A percentile compares a stretch with the other conserved stretches of the same genome.
Conservation (phyloP, 2,329 filamentous ascomycete genomes). For the Rhinocladiella mackenziei region DNA sequence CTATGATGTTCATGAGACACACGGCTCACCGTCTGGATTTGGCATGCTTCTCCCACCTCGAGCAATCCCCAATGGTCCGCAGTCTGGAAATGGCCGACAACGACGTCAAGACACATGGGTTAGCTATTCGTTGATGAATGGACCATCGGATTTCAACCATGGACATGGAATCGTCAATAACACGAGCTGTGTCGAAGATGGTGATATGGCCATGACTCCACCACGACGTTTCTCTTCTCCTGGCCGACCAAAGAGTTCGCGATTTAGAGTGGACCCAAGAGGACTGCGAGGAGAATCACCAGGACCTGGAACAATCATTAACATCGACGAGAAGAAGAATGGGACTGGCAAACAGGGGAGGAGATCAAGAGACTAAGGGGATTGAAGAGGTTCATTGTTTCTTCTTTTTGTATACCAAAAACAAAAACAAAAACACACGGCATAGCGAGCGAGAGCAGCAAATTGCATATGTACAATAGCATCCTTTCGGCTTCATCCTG, state of each 20-base stretch:
- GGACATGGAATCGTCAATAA: background rate
- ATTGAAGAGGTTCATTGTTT: background rate
- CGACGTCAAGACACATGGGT: slow-evolving; percentile 1
- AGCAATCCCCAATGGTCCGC: background rate
- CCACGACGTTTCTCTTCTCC: slow-evolving; percentile 11
- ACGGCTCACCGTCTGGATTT: slow-evolving; percentile 9
- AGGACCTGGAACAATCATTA: slow-evolving; percentile 24
- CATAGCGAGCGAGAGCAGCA: no score
- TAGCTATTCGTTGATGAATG: background rate
- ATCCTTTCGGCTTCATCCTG: no score
- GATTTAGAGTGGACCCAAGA: slow-evolving; percentile 20
- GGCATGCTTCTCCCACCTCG: slow-evolving; percentile 11
- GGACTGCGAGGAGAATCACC: slow-evolving; percentile 21
- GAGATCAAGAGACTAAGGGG: background rate
- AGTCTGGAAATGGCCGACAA: background rate
- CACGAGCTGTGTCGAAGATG: slow-evolving; percentile 3
- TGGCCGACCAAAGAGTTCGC: slow-evolving; percentile 15
- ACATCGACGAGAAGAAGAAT: slow-evolving; percentile 15
- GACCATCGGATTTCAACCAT: background rate
- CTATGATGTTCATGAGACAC: background rate
- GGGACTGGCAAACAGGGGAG: slow-evolving; percentile 2
- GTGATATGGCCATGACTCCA: background rate
- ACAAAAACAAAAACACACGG: no score
- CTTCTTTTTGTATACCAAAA: no score
- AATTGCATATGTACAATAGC: no score